These are phyloP conservation scores for Talaromyces marneffei DNA, from an alignment of 2,329 filamentous ascomycete genomes.

Conservation along the genomic window DNA sequence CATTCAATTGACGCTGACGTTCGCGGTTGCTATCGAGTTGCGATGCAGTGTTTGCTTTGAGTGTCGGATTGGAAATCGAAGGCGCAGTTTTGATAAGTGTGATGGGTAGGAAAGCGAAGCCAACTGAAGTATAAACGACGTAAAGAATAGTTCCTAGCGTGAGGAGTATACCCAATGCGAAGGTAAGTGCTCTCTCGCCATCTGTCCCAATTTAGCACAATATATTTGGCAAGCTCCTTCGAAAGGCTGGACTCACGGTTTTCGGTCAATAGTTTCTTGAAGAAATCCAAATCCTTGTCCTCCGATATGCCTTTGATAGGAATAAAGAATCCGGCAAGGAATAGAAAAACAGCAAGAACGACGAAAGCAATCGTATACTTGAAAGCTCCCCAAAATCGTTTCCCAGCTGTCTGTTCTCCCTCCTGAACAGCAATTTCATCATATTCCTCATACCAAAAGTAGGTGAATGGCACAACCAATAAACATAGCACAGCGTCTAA, in stretches of 20 bases:
- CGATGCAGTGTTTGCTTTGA: constrained; percentile 69
- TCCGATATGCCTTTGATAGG: constrained; percentile 64
- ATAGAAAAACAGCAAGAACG: constrained; percentile 65
- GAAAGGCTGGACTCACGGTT: constrained; percentile 54
- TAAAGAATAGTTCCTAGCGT: constrained; percentile 82
- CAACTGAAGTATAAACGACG: constrained; percentile 79
- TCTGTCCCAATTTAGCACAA: constrained; percentile 42
- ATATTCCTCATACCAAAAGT: constrained; percentile 98
- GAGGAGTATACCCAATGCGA: constrained; percentile 80
- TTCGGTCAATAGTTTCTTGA: constrained; percentile 74
- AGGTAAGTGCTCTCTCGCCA: constrained; percentile 86
- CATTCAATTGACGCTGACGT: constrained; percentile 83
- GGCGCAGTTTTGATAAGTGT: constrained; percentile 89
- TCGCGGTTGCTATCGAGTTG: constrained; percentile 85
- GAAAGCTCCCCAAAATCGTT: constrained; percentile 72
- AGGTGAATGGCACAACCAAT: constrained; percentile 85
- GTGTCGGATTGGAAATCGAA: constrained; percentile 71
- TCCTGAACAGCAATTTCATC: constrained; percentile 83
- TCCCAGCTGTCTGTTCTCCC: constrained; percentile 63
- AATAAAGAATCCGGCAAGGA: constrained; percentile 90
- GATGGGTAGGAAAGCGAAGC: constrained; percentile 81
- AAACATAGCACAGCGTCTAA: constrained; percentile 86
- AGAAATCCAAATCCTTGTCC: constrained; percentile 78
- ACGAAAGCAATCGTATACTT: constrained; percentile 90
- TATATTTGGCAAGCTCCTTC: background rate